Percentiles rank a stretch among this genome's conserved stretches.
Evolutionary conservation across 768 basidiomycete genomes (phyloP).

Genomic region (Rhizopogon sp.): DNA sequence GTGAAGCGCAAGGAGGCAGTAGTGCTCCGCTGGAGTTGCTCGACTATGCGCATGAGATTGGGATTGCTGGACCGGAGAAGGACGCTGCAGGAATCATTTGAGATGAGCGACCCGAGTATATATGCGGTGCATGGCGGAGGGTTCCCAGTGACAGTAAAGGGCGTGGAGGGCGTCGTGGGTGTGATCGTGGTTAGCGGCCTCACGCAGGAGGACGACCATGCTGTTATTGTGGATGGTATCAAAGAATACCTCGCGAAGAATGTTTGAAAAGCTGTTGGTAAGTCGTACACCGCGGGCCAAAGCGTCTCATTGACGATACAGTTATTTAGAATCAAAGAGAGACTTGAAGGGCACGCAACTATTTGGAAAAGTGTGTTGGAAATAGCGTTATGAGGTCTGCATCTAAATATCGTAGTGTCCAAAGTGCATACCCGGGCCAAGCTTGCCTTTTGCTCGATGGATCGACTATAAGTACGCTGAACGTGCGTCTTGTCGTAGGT

Average conservation of each 20-base stretch:
- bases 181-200: constrained; percentile 33
- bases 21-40: constrained; percentile 27
- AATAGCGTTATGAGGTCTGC: neutral
- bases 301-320: neutral
- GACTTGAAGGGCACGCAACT: neutral
- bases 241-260: constrained; percentile 17
- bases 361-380: neutral
- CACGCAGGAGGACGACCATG: constrained; percentile 26
- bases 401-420: neutral
- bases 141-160: constrained; percentile 28
- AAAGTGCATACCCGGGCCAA: neutral
- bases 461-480: neutral
- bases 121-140: constrained; percentile 30
- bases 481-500: neutral
- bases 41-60: constrained; percentile 20
- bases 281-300: neutral
- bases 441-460: neutral
- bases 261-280: neutral
- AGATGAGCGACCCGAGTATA: constrained; percentile 18
- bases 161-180: constrained; percentile 28
- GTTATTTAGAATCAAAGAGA: neutral
- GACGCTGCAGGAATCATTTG: constrained; percentile 11
- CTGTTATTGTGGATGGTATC: constrained; percentile 25
- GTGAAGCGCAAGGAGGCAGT: constrained; percentile 27
- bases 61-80: neutral